Percentiles rank a stretch among this genome's conserved stretches.
phyloP scores from a whole-genome alignment of 345 rosid genomes.

The Citrus medica region DNA sequence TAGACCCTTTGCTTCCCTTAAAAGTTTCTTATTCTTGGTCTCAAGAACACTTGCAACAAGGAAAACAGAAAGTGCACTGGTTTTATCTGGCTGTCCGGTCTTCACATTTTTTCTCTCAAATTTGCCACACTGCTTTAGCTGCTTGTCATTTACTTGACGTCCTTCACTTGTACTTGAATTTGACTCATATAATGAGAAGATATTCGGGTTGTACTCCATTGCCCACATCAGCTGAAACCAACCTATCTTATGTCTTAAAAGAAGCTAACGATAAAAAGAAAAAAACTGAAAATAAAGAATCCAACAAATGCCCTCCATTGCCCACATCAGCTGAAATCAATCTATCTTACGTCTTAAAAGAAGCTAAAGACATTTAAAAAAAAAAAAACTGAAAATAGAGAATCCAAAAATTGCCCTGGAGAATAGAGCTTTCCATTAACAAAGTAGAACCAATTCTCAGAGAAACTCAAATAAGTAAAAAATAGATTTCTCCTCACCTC shows the following conservation, averaged over 20 bases:
- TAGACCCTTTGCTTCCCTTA: conserved; percentile 82
- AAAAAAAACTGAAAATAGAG: neutral
- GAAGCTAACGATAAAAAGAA: conserved; percentile 1
- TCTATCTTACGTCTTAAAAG: conserved; percentile 28
- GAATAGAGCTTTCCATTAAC: neutral
- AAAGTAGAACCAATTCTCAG: neutral
- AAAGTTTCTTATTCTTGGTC: conserved; percentile 75
- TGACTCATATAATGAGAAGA: conserved; percentile 57
- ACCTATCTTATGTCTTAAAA: conserved; percentile 28
- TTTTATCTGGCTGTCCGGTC: conserved; percentile 48
- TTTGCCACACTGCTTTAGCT: conserved; percentile 75
- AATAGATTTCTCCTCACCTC: conserved; percentile 55
- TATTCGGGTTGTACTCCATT: conserved; percentile 92
- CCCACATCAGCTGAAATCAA: neutral
- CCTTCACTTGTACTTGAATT: conserved; percentile 16
- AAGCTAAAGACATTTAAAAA: neutral
- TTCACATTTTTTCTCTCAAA: conserved; percentile 61
- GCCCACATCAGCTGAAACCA: conserved; percentile 92
- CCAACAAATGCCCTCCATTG: conserved; percentile 7
- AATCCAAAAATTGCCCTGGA: conserved; percentile 16
- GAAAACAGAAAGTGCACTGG: conserved; percentile 64
- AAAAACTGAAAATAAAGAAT: neutral
- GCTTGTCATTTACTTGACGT: conserved; percentile 38
- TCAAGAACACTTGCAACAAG: conserved; percentile 89
- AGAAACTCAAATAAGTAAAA: neutral